Conservation (phyloP, 441 rosid species). For the Gossypium lobatum region DNA sequence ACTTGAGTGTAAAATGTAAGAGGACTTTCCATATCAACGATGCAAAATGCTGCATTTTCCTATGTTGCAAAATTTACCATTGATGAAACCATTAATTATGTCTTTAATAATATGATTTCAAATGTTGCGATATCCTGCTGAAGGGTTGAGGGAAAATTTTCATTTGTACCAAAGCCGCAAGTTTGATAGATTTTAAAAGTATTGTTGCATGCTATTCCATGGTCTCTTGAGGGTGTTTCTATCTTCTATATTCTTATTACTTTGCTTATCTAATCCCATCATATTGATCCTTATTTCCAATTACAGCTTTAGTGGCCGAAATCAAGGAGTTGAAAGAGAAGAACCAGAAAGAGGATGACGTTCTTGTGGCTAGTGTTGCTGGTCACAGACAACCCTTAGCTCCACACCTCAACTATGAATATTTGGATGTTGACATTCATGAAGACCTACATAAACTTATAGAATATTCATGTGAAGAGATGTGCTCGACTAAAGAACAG, state of each 20-base stretch:
- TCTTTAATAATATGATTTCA: neutral
- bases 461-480: slow-evolving; percentile 89
- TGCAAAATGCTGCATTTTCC: neutral
- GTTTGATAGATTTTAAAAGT: no score
- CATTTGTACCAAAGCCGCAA: neutral
- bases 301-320: slow-evolving; percentile 77
- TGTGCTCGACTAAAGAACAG: slow-evolving; percentile 90
- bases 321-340: slow-evolving; percentile 77
- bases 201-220: no score
- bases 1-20: slow-evolving; percentile 88
- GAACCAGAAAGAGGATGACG: slow-evolving; percentile 22
- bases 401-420: slow-evolving; percentile 15
- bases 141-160: neutral
- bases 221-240: neutral
- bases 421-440: slow-evolving; percentile 60
- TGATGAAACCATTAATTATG: neutral
- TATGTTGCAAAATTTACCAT: neutral
- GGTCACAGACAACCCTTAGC: slow-evolving; percentile 16
- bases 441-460: slow-evolving; percentile 89
- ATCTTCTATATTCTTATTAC: neutral
- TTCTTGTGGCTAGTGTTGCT: slow-evolving; percentile 18
- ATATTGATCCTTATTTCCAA: neutral
- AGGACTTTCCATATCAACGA: slow-evolving; percentile 8
- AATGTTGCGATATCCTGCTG: neutral
- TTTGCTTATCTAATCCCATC: neutral